A percentile compares a stretch with the other conserved stretches of the same genome.
These are phyloP conservation scores for Eremochloa ophiuroides DNA, from an alignment of 176 grass and related monocot species.

Conservation along the genomic window DNA sequence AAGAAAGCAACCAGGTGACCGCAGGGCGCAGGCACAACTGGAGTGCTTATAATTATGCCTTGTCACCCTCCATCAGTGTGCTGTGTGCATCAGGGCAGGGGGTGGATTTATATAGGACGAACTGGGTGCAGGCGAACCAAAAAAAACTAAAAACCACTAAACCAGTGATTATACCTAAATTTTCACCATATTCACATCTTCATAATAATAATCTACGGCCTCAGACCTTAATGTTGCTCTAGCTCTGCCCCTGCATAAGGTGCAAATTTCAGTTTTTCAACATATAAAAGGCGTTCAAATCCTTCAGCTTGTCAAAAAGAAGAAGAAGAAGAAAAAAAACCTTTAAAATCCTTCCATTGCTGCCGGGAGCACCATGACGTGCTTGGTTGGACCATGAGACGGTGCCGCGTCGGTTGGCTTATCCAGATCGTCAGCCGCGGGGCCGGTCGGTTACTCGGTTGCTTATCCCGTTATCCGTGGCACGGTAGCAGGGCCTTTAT, in stretches of 20 bases:
- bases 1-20: not conserved
- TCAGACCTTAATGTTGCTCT: too few species aligned
- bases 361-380: not conserved
- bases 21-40: not conserved
- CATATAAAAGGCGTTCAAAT: not conserved
- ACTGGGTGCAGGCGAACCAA: too few species aligned
- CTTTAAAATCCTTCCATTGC: not conserved
- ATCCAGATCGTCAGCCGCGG: not conserved
- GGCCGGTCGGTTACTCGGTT: not conserved
- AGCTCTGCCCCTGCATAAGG: too few species aligned
- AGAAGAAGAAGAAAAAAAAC: too few species aligned
- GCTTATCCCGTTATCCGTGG: conserved; percentile 2
- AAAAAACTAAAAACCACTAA: too few species aligned
- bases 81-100: too few species aligned
- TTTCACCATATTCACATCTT: too few species aligned
- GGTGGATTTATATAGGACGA: too few species aligned
- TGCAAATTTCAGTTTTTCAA: not conserved
- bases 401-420: not conserved
- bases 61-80: not conserved
- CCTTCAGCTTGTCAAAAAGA: too few species aligned
- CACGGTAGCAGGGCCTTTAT: not conserved
- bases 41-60: too few species aligned
- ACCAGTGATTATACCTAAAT: too few species aligned
- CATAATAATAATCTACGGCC: too few species aligned
- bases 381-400: not conserved